These are phyloP conservation scores for Aspergillus luchuensis DNA, from an alignment of 2,329 filamentous ascomycete species.

Conservation along the genomic window DNA sequence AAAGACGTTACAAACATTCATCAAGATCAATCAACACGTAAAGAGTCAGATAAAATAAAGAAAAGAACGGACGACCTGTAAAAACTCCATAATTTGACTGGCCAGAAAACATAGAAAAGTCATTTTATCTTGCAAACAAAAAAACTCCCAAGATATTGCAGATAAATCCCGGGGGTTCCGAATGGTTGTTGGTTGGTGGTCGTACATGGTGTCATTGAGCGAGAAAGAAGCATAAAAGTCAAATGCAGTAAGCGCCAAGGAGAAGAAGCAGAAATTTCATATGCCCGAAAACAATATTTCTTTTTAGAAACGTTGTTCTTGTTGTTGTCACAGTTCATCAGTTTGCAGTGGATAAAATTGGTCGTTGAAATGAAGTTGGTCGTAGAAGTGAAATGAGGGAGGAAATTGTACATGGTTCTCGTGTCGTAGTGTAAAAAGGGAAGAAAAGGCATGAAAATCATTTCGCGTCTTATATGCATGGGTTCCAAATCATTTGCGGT, in stretches of 20 bases:
- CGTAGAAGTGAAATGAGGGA: conserved; percentile 11
- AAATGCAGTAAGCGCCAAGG: neutral
- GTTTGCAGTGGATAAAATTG: conserved; percentile 12
- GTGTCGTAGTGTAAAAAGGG: conserved; percentile 16
- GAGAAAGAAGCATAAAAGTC: conserved; percentile 13
- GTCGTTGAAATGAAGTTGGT: conserved; percentile 13
- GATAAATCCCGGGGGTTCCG: conserved; percentile 16
- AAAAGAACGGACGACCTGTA: conserved; percentile 24
- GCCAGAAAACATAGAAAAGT: conserved; percentile 8
- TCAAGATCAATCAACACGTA: neutral
- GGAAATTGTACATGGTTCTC: conserved; percentile 26
- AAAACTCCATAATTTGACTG: conserved; percentile 15
- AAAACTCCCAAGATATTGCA: conserved; percentile 11
- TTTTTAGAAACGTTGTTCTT: neutral
- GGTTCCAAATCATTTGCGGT: conserved; percentile 23
- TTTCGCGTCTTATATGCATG: conserved; percentile 21
- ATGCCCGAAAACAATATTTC: conserved; percentile 11
- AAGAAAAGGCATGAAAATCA: neutral
- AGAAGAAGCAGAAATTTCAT: conserved; percentile 10
- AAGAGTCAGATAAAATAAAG: neutral
- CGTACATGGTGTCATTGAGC: conserved; percentile 19
- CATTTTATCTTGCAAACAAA: conserved; percentile 4
- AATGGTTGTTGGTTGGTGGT: conserved; percentile 8
- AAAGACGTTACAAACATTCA: neutral
- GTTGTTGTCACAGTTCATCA: conserved; percentile 1